Evolutionary conservation across 2,329 filamentous ascomycete species (phyloP).

Genomic region (Tothia fuscella): DNA sequence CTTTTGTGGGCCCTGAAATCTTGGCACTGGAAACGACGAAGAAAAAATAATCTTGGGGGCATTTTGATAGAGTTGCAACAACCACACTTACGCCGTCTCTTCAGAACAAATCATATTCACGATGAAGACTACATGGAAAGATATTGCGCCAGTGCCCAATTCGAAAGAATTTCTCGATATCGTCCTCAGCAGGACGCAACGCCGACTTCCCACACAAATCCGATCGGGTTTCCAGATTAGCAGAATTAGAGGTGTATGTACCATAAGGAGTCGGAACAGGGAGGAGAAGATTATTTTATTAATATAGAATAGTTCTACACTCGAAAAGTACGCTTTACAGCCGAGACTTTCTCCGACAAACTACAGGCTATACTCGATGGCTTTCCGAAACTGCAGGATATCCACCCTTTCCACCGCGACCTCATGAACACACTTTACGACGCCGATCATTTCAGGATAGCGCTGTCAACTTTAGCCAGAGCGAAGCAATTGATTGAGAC

Average conservation of each 20-base stretch:
- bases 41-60: too few species aligned
- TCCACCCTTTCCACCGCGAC: constrained; percentile 87
- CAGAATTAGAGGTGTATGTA: constrained; percentile 55
- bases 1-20: too few species aligned
- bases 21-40: too few species aligned
- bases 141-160: constrained; percentile 79
- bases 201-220: constrained; percentile 89
- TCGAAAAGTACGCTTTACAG: constrained; percentile 94
- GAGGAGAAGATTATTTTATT: background rate
- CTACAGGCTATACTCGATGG: constrained; percentile 80
- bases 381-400: constrained; percentile 85
- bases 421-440: constrained; percentile 97
- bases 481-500: constrained; percentile 96
- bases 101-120: constrained; percentile 4
- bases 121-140: constrained; percentile 42
- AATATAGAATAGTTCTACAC: constrained; percentile 72
- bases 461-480: constrained; percentile 87
- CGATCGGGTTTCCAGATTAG: constrained; percentile 91
- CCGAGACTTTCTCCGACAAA: constrained; percentile 94
- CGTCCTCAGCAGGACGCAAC: constrained; percentile 84
- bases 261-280: background rate
- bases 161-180: constrained; percentile 96
- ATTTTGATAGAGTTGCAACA: too few species aligned
- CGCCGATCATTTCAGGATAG: constrained; percentile 84
- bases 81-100: too few species aligned